These are phyloP conservation scores for Penicillium glabrum DNA, from an alignment of 2,329 filamentous ascomycete genomes.

Conservation along the genomic window DNA sequence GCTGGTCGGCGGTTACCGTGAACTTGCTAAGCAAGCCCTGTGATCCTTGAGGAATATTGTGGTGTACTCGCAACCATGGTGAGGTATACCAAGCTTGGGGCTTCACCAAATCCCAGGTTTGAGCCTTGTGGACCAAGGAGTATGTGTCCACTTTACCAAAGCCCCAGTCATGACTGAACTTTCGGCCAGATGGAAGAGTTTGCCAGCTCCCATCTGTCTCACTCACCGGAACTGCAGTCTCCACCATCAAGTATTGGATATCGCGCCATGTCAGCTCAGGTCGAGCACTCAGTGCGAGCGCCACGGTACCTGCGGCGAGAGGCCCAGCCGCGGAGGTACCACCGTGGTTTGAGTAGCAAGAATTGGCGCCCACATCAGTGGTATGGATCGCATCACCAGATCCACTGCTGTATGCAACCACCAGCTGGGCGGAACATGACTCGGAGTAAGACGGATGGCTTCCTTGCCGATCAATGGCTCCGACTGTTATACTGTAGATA, in stretches of 20 bases:
- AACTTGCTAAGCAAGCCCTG: conserved; percentile 77
- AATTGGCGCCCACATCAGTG: conserved; percentile 83
- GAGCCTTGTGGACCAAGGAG: conserved; percentile 79
- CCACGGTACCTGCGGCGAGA: conserved; percentile 87
- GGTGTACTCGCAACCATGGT: conserved; percentile 88
- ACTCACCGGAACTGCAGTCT: conserved; percentile 80
- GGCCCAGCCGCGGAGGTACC: conserved; percentile 95
- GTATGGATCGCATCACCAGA: conserved; percentile 89
- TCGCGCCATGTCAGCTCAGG: conserved; percentile 92
- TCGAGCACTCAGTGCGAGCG: conserved; percentile 78
- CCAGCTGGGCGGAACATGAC: conserved; percentile 89
- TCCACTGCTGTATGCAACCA: conserved; percentile 95
- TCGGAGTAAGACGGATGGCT: conserved; percentile 96
- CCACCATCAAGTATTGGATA: conserved; percentile 83
- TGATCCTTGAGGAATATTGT: conserved; percentile 80
- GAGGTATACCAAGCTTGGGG: conserved; percentile 94
- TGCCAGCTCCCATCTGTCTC: conserved; percentile 76
- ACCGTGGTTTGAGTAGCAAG: conserved; percentile 79
- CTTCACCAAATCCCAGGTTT: conserved; percentile 83
- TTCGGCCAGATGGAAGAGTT: conserved; percentile 73
- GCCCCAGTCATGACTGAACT: conserved; percentile 91
- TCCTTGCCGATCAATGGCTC: conserved; percentile 83
- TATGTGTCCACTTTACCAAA: conserved; percentile 95
- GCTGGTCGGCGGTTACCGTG: conserved; percentile 76
- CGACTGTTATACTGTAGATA: conserved; percentile 97